Evolutionary conservation across 192 early-diverging fungal genomes (phyloP).

Genomic region (Backusella psychrophila): DNA sequence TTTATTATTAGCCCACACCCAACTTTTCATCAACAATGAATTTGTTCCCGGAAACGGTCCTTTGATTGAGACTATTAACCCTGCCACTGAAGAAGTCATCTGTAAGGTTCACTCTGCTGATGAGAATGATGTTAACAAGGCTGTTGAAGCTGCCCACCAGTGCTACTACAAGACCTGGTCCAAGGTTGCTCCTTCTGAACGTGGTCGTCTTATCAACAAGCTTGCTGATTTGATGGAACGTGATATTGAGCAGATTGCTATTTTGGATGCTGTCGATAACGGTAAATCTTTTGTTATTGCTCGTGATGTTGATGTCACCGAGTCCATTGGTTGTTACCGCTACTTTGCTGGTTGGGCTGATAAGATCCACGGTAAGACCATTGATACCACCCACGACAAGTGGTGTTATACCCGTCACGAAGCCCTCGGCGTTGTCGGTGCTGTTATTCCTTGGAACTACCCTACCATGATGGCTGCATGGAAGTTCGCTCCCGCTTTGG

Average conservation of each 20-base stretch:
- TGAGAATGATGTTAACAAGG: conserved; percentile 38
- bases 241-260: conserved; percentile 49
- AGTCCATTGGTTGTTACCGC: conserved; percentile 65
- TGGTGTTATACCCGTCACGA: conserved; percentile 54
- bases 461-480: conserved; percentile 64
- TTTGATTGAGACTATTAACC: conserved; percentile 38
- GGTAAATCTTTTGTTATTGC: conserved; percentile 73
- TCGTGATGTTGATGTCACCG: conserved; percentile 60
- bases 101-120: conserved; percentile 36
- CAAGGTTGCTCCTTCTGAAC: conserved; percentile 45
- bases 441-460: conserved; percentile 78
- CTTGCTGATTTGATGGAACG: conserved; percentile 58
- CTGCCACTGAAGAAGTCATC: conserved; percentile 35
- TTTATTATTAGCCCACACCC: conserved; percentile 32
- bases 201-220: conserved; percentile 54
- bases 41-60: conserved; percentile 40
- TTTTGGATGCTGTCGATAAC: conserved; percentile 72
- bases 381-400: conserved; percentile 44
- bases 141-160: conserved; percentile 32
- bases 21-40: conserved; percentile 42
- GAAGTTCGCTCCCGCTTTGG: conserved; percentile 83
- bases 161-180: conserved; percentile 56
- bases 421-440: conserved; percentile 72
- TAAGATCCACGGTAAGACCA: conserved; percentile 59
- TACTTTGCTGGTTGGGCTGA: conserved; percentile 76